These are phyloP conservation scores for Chaetomiaceae sp. DNA, from an alignment of 2,329 filamentous ascomycete genomes.

Conservation along the genomic window DNA sequence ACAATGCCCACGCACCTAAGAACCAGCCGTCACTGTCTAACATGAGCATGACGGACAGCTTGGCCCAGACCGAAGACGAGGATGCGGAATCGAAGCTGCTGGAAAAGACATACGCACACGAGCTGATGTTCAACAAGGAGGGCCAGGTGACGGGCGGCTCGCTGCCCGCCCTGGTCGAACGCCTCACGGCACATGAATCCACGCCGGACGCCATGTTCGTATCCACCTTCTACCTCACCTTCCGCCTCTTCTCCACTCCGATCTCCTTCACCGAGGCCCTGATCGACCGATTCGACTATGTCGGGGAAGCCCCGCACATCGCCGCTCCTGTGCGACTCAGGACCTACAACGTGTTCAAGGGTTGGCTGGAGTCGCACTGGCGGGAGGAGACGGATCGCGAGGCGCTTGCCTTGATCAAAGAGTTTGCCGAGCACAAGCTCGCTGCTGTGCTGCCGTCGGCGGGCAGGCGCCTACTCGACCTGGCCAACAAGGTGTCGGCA, in stretches of 20 bases:
- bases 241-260: conserved; percentile 84
- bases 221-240: conserved; percentile 92
- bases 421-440: conserved; percentile 73
- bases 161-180: conserved; percentile 84
- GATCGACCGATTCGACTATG: conserved; percentile 89
- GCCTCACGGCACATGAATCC: conserved; percentile 84
- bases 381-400: conserved; percentile 70
- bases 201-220: conserved; percentile 90
- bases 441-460: conserved; percentile 64
- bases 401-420: conserved; percentile 67
- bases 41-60: conserved; percentile 59
- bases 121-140: conserved; percentile 89
- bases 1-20: conserved; percentile 50
- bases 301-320: conserved; percentile 68
- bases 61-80: conserved; percentile 66
- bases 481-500: conserved; percentile 69
- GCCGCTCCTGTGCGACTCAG: conserved; percentile 77
- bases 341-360: conserved; percentile 95
- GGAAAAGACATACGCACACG: conserved; percentile 87
- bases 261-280: conserved; percentile 70
- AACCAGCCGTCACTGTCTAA: conserved; percentile 60
- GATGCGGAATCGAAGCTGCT: conserved; percentile 79
- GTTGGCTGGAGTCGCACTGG: conserved; percentile 97
- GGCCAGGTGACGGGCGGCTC: conserved; percentile 92
- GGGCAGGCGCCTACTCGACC: conserved; percentile 70